A percentile compares a stretch with the other conserved stretches of the same genome.
Conservation (phyloP, 2,329 filamentous ascomycete genomes). For the Penicillium polonicum region DNA sequence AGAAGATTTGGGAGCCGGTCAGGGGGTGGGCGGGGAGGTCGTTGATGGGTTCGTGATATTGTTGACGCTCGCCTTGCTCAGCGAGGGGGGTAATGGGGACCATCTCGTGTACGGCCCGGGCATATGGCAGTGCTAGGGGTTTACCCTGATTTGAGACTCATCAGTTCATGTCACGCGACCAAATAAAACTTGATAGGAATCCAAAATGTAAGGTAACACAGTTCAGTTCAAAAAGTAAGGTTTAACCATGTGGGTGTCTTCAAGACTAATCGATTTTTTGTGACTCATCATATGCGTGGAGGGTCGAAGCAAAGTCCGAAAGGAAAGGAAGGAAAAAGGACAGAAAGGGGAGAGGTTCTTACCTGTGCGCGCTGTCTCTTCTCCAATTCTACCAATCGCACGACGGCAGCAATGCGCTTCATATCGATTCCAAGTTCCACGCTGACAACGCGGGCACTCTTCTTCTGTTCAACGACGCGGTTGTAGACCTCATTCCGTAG, state of each 20-base stretch:
- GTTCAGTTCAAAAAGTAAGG: slow-evolving; percentile 53
- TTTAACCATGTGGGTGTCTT: slow-evolving; percentile 73
- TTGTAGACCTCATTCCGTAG: slow-evolving; percentile 72
- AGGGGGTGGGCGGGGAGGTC: slow-evolving; percentile 61
- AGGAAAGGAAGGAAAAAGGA: slow-evolving; percentile 5
- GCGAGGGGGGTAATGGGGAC: slow-evolving; percentile 64
- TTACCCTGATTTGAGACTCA: slow-evolving; percentile 61
- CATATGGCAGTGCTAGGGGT: slow-evolving; percentile 72
- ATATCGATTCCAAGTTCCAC: slow-evolving; percentile 76
- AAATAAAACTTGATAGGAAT: slow-evolving; percentile 11
- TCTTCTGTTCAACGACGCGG: slow-evolving; percentile 63
- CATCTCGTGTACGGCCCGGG: slow-evolving; percentile 74
- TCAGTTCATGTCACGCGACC: slow-evolving; percentile 22
- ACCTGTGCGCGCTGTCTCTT: slow-evolving; percentile 74
- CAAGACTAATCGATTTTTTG: slow-evolving; percentile 97
- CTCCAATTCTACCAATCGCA: slow-evolving; percentile 82
- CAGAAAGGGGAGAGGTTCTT: slow-evolving; percentile 41
- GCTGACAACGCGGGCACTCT: slow-evolving; percentile 73
- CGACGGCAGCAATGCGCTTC: slow-evolving; percentile 78
- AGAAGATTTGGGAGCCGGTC: slow-evolving; percentile 58
- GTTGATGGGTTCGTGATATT: slow-evolving; percentile 61
- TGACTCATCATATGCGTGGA: slow-evolving; percentile 62
- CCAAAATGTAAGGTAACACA: slow-evolving; percentile 8
- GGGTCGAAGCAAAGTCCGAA: background rate
- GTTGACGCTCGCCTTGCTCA: slow-evolving; percentile 37